Percentiles rank a stretch among this genome's conserved stretches.
phyloP scores from a whole-genome alignment of 2,329 filamentous ascomycete genomes.

The Neofusicoccum kwambonambiense region DNA sequence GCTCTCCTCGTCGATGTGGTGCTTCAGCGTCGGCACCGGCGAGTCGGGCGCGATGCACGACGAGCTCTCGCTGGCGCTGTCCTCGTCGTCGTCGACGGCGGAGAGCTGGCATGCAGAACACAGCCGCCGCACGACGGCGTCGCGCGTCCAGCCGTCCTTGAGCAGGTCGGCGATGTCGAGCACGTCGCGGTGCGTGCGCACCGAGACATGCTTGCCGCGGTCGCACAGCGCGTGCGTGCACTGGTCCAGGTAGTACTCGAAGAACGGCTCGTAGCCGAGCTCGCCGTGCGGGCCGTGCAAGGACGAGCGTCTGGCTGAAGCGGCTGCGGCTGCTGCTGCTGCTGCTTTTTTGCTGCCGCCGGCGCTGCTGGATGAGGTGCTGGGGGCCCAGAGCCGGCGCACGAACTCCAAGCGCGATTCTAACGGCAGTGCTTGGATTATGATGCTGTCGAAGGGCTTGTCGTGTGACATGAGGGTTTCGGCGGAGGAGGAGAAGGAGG shows the following conservation, averaged over 20 bases:
- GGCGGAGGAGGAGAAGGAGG: not conserved
- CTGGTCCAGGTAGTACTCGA: no score
- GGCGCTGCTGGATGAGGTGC: no score
- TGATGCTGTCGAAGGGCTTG: not conserved
- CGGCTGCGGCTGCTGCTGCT: no score
- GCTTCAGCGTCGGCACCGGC: not conserved
- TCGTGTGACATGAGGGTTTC: slow-evolving; percentile 12
- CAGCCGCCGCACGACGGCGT: not conserved
- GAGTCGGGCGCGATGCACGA: slow-evolving; percentile 2
- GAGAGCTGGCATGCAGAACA: no score
- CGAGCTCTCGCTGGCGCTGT: not conserved
- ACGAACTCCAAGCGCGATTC: not conserved
- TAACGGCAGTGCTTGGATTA: not conserved
- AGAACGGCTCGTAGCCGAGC: no score
- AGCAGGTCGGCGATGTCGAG: slow-evolving; percentile 1
- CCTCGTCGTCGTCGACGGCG: not conserved
- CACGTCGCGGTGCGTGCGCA: no score
- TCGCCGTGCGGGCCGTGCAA: no score
- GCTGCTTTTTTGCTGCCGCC: no score
- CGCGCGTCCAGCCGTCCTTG: not conserved
- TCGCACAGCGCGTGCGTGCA: no score
- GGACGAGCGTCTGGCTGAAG: no score
- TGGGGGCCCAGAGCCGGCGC: not conserved
- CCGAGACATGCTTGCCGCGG: no score
- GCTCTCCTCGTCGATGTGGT: not conserved